Percentiles rank a stretch among this genome's conserved stretches.
Conservation (phyloP, 1,139 yeast genomes). For the Petasospora rhodanensis region DNA sequence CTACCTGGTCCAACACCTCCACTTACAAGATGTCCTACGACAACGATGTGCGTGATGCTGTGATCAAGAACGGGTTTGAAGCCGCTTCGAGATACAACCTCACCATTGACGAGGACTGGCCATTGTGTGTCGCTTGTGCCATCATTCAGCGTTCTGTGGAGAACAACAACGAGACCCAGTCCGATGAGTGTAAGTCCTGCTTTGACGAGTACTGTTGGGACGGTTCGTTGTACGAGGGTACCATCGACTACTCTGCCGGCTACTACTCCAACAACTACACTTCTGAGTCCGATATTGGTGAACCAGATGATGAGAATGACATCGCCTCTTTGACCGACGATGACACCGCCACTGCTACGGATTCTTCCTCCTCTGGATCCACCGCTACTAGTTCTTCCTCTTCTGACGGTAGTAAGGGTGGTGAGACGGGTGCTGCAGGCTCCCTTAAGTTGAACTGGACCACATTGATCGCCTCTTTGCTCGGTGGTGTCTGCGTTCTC, state of each 20-base stretch:
- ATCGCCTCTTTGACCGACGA: constrained; percentile 1
- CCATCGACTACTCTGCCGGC: constrained; percentile 5
- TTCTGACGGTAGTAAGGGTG: too few species aligned
- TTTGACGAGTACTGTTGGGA: constrained; percentile 82
- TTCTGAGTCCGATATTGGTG: neutral
- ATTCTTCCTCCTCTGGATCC: constrained; percentile 5
- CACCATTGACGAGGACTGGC: constrained; percentile 71
- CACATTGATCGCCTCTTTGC: constrained; percentile 6
- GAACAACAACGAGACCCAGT: constrained; percentile 55
- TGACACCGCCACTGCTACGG: constrained; percentile 10
- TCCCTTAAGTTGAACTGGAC: constrained; percentile 1
- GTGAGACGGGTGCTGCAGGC: constrained; percentile 6
- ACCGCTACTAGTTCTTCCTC: constrained; percentile 3
- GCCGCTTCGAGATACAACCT: constrained; percentile 67
- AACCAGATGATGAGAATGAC: constrained; percentile 6
- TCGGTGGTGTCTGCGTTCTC: constrained; percentile 6
- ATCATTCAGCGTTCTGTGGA: constrained; percentile 79
- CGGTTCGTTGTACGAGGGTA: constrained; percentile 34
- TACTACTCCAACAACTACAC: constrained; percentile 12
- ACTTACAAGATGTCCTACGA: constrained; percentile 65
- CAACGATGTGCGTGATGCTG: constrained; percentile 49
- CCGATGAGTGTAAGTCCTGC: constrained; percentile 71
- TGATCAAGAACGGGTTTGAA: constrained; percentile 80
- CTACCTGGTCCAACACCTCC: constrained; percentile 63
- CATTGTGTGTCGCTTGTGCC: constrained; percentile 85